A percentile compares a stretch with the other conserved stretches of the same genome.
Evolutionary conservation across 2,329 filamentous ascomycete species (phyloP).

Genomic region (Hypoxylon sp.): DNA sequence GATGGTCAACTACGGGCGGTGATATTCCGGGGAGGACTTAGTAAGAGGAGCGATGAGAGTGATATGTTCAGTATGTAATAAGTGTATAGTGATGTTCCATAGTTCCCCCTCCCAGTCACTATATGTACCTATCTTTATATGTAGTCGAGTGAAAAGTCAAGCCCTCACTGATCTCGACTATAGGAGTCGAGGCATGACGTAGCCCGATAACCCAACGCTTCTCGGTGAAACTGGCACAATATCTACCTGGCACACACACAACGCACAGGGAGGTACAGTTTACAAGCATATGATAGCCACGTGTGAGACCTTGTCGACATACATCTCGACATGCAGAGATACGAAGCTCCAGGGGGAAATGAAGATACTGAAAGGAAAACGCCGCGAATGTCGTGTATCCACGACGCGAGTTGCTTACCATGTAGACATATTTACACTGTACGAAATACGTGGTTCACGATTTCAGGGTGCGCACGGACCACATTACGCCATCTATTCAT

Average conservation of each 20-base stretch:
- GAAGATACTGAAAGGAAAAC: too few species aligned
- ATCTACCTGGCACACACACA: neutral
- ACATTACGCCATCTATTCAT: neutral
- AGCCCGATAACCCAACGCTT: too few species aligned
- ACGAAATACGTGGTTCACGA: conserved; percentile 28
- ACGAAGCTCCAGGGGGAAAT: neutral
- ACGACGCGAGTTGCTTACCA: conserved; percentile 3
- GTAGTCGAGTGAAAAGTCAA: too few species aligned
- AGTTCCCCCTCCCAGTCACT: neutral
- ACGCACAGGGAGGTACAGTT: neutral
- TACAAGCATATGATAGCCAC: neutral
- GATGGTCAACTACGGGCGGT: neutral
- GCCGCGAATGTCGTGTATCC: conserved; percentile 11
- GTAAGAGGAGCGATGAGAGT: neutral
- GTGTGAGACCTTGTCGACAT: conserved; percentile 1
- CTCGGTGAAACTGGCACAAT: neutral
- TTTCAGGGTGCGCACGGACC: conserved; percentile 20
- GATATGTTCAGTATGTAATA: neutral
- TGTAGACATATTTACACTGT: neutral
- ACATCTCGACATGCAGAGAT: conserved; percentile 4
- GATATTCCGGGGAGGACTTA: neutral
- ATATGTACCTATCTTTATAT: too few species aligned
- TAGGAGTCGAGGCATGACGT: too few species aligned
- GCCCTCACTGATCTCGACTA: too few species aligned
- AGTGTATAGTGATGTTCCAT: neutral